Conservation (phyloP, 2,329 filamentous ascomycete species). For the Polytolypa hystricis region DNA sequence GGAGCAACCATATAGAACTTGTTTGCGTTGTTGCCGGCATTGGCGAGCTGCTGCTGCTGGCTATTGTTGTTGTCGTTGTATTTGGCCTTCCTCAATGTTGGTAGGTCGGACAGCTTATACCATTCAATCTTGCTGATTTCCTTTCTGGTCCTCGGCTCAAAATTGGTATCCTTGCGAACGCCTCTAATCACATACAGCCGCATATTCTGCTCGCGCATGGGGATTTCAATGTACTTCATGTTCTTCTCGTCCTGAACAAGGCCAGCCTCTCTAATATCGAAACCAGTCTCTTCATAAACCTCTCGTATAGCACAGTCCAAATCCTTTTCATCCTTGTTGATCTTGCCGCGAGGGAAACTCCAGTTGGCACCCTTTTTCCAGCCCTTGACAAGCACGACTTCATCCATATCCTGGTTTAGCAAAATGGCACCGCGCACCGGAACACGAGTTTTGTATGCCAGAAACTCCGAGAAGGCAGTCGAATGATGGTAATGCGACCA, state of each 20-base stretch:
- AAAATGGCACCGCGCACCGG: conserved; percentile 91
- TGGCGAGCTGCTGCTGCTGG: conserved; percentile 2
- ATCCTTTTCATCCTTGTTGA: conserved; percentile 94
- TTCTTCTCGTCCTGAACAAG: conserved; percentile 61
- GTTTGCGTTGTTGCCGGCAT: conserved; percentile 46
- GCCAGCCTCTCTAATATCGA: conserved; percentile 65
- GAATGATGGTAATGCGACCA: conserved; percentile 70
- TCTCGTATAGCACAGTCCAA: conserved; percentile 88
- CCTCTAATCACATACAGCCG: conserved; percentile 84
- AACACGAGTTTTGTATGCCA: conserved; percentile 87
- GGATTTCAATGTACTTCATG: conserved; percentile 75
- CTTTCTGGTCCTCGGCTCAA: conserved; percentile 84
- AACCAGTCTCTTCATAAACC: conserved; percentile 92
- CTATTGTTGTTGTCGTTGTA: conserved; percentile 37
- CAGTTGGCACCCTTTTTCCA: conserved; percentile 96
- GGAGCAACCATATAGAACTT: conserved; percentile 98
- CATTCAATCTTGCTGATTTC: conserved; percentile 96
- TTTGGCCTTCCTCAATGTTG: conserved; percentile 65
- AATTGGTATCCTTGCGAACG: conserved; percentile 74
- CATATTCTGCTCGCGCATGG: conserved; percentile 87
- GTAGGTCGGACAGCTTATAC: conserved; percentile 83
- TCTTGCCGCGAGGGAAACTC: conserved; percentile 95
- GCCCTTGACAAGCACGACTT: conserved; percentile 84
- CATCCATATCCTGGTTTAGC: conserved; percentile 88
- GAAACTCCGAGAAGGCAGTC: conserved; percentile 79